Conservation (phyloP, 2,329 filamentous ascomycete species). For the Fusarium sp. region DNA sequence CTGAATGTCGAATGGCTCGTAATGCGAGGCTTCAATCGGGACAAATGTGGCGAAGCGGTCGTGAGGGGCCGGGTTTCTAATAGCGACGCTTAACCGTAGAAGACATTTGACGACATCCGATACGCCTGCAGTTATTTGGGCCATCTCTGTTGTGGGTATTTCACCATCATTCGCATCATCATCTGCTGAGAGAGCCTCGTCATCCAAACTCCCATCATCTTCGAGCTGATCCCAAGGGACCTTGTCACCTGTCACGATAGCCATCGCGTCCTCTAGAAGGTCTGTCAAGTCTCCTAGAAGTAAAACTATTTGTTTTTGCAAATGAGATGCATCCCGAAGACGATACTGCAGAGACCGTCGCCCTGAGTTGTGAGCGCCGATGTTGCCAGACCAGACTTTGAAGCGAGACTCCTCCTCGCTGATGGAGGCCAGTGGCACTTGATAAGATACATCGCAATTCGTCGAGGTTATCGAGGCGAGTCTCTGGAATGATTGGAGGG, state of each 20-base stretch:
- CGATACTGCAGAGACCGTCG: constrained; percentile 9
- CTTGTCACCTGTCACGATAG: neutral
- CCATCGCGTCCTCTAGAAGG: constrained; percentile 1
- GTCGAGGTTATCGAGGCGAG: too few relatives aligned
- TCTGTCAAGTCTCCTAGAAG: neutral
- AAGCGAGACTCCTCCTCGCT: constrained; percentile 6
- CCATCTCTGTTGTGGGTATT: neutral
- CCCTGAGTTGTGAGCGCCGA: constrained; percentile 9
- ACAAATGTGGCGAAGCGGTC: neutral
- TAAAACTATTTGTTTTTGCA: neutral
- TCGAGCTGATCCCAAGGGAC: constrained; percentile 2
- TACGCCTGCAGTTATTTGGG: neutral
- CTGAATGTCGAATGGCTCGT: constrained; percentile 12
- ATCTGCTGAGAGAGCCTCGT: neutral
- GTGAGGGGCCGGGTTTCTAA: constrained; percentile 27
- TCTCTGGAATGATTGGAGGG: neutral
- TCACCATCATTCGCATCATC: neutral
- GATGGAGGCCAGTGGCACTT: neutral
- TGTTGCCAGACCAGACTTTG: constrained; percentile 23
- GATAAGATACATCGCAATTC: neutral
- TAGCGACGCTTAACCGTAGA: neutral
- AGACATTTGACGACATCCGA: constrained; percentile 21
- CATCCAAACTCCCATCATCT: neutral
- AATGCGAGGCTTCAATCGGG: neutral
- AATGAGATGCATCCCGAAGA: constrained; percentile 18